phyloP scores from a whole-genome alignment of 2,329 filamentous ascomycete species.

The Canariomyces notabilis region DNA sequence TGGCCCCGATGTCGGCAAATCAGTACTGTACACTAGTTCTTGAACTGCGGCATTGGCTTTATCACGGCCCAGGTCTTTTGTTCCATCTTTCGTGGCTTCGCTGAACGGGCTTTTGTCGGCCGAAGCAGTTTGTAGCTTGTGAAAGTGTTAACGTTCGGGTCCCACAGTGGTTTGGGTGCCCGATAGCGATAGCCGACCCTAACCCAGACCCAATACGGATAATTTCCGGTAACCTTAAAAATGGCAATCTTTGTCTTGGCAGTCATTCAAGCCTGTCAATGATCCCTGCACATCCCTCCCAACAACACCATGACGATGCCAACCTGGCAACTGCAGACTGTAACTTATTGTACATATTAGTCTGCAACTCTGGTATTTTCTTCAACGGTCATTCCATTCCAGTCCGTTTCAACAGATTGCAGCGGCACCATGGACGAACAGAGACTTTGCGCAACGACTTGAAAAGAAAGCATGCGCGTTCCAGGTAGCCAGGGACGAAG shows the following conservation, averaged over 20 bases:
- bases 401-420: neutral
- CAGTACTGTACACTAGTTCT: neutral
- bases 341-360: neutral
- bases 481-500: slow-evolving; percentile 9
- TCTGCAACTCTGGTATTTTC: no score
- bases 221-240: no score
- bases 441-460: slow-evolving; percentile 11
- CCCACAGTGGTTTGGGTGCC: neutral
- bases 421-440: slow-evolving; percentile 18
- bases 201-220: no score
- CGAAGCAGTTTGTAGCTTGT: no score
- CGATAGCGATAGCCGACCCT: neutral
- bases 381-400: no score
- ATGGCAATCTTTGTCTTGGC: no score
- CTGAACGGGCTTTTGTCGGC: no score
- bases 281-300: neutral
- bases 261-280: no score
- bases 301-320: slow-evolving; percentile 8
- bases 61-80: no score
- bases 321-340: slow-evolving; percentile 5
- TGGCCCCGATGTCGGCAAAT: neutral
- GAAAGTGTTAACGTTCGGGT: neutral
- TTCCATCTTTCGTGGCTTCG: no score
- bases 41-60: no score
- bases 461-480: slow-evolving; percentile 21